phyloP scores from a whole-genome alignment of 192 early-diverging fungal genomes.

The Jimgerdemannia flammicorona region DNA sequence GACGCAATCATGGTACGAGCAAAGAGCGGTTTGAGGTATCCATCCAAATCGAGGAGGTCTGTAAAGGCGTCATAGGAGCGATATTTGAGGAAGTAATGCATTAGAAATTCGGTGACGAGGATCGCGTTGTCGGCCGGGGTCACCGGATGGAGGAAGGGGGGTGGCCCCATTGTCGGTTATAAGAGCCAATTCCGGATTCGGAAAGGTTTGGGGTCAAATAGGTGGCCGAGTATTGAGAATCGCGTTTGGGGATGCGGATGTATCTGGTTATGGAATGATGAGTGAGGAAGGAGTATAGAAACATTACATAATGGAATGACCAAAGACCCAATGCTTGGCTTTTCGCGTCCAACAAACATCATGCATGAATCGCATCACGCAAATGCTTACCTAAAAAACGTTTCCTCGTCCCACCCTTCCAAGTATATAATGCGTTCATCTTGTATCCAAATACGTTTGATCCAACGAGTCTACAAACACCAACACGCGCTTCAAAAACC shows the following conservation, averaged over 20 bases:
- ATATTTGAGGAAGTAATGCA: conserved; percentile 13
- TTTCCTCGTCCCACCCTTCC: not conserved
- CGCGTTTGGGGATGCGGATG: not conserved
- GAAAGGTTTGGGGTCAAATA: not conserved
- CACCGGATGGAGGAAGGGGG: not conserved
- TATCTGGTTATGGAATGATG: not conserved
- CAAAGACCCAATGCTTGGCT: too few species aligned
- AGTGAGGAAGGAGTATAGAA: too few species aligned
- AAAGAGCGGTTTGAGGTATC: conserved; percentile 14
- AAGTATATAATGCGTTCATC: not conserved
- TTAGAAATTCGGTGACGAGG: conserved; percentile 15
- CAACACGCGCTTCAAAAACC: not conserved
- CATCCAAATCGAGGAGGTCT: not conserved
- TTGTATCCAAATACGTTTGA: not conserved
- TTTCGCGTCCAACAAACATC: too few species aligned
- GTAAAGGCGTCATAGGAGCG: conserved; percentile 10
- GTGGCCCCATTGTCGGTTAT: not conserved
- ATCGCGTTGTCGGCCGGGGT: not conserved
- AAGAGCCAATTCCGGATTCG: not conserved
- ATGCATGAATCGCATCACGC: too few species aligned
- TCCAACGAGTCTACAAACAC: not conserved
- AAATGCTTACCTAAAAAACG: not conserved
- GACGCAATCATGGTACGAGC: conserved; percentile 21
- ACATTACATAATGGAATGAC: too few species aligned
- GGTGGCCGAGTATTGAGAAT: not conserved